Evolutionary conservation across 202 grass and related monocot genomes (phyloP), one percentile per base, ranked within the genome.

Genomic region (Bolboschoenoplectus hybrid): DNA sequence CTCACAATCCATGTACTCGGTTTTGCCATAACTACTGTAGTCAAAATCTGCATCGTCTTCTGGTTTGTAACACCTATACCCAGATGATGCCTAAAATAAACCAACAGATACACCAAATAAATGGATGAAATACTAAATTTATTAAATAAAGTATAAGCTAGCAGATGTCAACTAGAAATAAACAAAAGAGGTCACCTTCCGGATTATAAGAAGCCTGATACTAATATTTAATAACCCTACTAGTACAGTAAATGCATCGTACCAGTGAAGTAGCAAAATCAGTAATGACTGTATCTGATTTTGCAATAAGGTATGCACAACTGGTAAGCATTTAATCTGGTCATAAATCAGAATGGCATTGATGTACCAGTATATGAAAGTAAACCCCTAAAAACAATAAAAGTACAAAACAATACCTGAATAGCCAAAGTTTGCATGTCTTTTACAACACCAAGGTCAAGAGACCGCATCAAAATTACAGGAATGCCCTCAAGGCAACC

Each of bases 61-160:
- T 1, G 90, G 88, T 79, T 40, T 94, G 83, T 92, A 94, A 88
- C 88, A 89, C 61, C 90, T 85, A 75, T 94, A 94, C 49, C 85
- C 86, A 78, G 80, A 83, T 85, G 66, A 70, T 57, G 34, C 50
- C 74, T 79, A 79, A 40, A 79, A 79, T 2, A 38, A 49, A 79
- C 32, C 50, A 35, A 52, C 19, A 51, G 11, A 68, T 65, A 74
- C 34, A 74, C 71, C 46, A 74, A 26, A 74, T 74, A 34, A 35
- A 56, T 17, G 1, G 57, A 57, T 40, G 57, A 56, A 5, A 38
- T 36, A 57, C 9, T 50, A 10, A 74, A 32, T 50, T 50, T 2
- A 32, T 74, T 49, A 34, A 72, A n/a, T 26, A 26, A 70, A 44
- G 7, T 46, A 45, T 74, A 70, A 45, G 16, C 41, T 8, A 70